Evolutionary conservation across 441 rosid species (phyloP).

Genomic region (Breynia disticha): DNA sequence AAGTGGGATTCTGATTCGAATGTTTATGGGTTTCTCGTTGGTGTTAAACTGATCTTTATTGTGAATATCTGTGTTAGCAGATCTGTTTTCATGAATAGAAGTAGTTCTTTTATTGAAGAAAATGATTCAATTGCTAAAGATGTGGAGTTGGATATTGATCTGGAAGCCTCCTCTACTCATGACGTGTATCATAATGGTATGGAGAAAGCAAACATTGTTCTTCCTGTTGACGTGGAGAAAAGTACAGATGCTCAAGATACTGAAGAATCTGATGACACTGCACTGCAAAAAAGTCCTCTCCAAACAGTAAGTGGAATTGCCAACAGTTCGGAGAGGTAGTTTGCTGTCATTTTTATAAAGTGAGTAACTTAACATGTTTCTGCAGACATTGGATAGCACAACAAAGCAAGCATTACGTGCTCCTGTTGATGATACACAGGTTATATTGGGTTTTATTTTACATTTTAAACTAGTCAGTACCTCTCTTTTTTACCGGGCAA

Average conservation of each 20-base stretch:
- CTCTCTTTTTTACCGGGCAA: not conserved
- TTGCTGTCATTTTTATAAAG: not conserved
- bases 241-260: slow-evolving; percentile 12
- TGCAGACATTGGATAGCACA: slow-evolving; percentile 30
- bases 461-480: slow-evolving; percentile 11
- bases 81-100: slow-evolving; percentile 21
- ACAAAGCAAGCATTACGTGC: slow-evolving; percentile 33
- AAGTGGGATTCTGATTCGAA: slow-evolving; percentile 17
- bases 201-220: slow-evolving; percentile 13
- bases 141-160: slow-evolving; percentile 22
- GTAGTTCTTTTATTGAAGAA: slow-evolving; percentile 17
- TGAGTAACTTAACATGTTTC: not conserved
- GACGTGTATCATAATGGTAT: slow-evolving; percentile 16
- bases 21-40: not conserved
- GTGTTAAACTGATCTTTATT: not conserved
- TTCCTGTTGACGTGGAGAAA: slow-evolving; percentile 18
- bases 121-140: slow-evolving; percentile 16
- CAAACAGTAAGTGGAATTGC: not conserved
- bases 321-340: not conserved
- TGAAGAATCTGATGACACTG: slow-evolving; percentile 18
- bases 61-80: slow-evolving; percentile 16
- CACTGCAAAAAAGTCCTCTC: slow-evolving; percentile 17
- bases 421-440: slow-evolving; percentile 54
- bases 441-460: slow-evolving; percentile 28
- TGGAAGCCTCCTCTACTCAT: slow-evolving; percentile 8